A percentile compares a stretch with the other conserved stretches of the same genome.
phyloP scores from a whole-genome alignment of 2,329 filamentous ascomycete species.

The Byssochlamys sp. region DNA sequence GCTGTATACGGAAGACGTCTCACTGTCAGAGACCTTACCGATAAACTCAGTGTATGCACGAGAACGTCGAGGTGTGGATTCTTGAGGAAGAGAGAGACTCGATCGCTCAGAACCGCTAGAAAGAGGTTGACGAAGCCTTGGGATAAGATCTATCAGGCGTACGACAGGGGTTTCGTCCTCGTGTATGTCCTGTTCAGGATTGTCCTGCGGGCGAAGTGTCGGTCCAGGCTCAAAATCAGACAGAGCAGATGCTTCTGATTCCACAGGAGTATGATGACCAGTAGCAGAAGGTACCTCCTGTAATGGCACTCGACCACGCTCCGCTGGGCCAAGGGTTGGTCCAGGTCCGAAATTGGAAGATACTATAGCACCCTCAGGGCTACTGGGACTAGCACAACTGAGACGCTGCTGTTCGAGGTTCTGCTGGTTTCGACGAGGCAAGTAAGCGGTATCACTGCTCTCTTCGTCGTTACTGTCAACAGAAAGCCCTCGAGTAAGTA shows the following conservation, averaged over 20 bases:
- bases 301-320: neutral
- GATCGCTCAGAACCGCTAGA: neutral
- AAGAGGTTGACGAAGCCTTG: neutral
- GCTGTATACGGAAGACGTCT: neutral
- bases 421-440: neutral
- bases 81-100: neutral
- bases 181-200: neutral
- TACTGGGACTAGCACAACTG: neutral
- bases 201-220: neutral
- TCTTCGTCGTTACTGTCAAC: neutral
- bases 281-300: neutral
- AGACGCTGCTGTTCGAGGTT: neutral
- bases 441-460: neutral
- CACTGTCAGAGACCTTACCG: neutral
- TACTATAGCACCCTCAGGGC: neutral
- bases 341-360: neutral
- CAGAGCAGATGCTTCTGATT: neutral
- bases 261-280: neutral
- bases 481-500: neutral
- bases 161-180: neutral
- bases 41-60: constrained; percentile 1
- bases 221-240: neutral
- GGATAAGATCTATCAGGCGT: neutral
- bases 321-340: neutral
- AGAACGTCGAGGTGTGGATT: neutral